Conservation (phyloP, 768 basidiomycete species). For the Strobilomyces dryophilus region DNA sequence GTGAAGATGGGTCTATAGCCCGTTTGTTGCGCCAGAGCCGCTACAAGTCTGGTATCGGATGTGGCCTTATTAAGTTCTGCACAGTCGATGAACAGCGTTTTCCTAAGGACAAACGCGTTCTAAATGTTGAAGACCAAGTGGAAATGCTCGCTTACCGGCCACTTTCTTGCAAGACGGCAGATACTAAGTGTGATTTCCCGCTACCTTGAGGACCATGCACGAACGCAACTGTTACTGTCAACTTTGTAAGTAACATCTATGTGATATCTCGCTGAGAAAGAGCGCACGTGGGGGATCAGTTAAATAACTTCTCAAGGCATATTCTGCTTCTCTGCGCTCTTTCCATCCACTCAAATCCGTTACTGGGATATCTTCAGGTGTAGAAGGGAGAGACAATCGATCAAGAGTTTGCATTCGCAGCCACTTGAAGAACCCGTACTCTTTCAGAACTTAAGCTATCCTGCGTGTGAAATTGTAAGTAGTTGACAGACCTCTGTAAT, state of each 20-base stretch:
- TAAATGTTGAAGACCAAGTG: neutral
- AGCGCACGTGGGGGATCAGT: conserved; percentile 68
- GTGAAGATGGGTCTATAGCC: conserved; percentile 90
- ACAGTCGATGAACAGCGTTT: conserved; percentile 80
- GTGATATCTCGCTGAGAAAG: neutral
- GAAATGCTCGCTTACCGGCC: conserved; percentile 39
- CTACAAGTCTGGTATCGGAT: conserved; percentile 66
- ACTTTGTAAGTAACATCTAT: conserved; percentile 4
- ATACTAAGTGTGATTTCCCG: conserved; percentile 65
- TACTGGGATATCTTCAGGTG: conserved; percentile 14
- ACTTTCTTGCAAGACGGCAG: conserved; percentile 46
- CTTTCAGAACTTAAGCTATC: conserved; percentile 33
- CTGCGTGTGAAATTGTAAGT: neutral
- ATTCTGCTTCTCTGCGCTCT: conserved; percentile 77
- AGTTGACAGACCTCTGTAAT: conserved; percentile 54
- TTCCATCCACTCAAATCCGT: conserved; percentile 62
- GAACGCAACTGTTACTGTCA: conserved; percentile 67
- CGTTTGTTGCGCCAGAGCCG: conserved; percentile 70
- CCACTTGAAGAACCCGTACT: conserved; percentile 76
- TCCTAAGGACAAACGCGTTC: conserved; percentile 38
- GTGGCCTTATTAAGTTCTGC: conserved; percentile 62
- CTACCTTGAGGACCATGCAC: conserved; percentile 82
- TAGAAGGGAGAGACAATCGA: conserved; percentile 33
- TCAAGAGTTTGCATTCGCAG: conserved; percentile 58
- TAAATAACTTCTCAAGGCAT: conserved; percentile 64